Percentiles rank a stretch among this genome's conserved stretches.
Conservation (phyloP, 1,139 yeast genomes). For the Wickerhamomyces sp. region DNA sequence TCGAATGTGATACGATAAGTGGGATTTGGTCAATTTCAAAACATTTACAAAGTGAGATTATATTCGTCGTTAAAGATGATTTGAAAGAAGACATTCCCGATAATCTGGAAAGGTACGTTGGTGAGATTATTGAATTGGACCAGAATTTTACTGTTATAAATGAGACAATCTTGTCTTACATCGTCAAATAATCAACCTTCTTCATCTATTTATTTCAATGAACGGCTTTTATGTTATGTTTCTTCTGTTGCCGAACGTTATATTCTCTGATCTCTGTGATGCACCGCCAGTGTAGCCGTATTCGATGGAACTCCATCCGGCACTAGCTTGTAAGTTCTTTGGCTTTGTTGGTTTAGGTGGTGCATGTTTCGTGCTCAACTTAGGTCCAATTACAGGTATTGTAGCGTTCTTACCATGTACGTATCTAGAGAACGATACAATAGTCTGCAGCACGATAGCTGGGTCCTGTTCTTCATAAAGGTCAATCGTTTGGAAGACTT, state of each 20-base stretch:
- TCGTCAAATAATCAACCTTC: conserved; percentile 6
- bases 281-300: conserved; percentile 57
- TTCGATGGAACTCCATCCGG: conserved; percentile 49
- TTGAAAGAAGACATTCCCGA: conserved; percentile 25
- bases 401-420: conserved; percentile 42
- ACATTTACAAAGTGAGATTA: conserved; percentile 30
- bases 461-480: conserved; percentile 72
- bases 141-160: conserved; percentile 21
- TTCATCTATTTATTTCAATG: background rate
- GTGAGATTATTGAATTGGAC: conserved; percentile 21
- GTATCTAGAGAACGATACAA: conserved; percentile 68
- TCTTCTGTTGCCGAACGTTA: conserved; percentile 46
- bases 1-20: conserved; percentile 31
- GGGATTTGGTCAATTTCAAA: conserved; percentile 40
- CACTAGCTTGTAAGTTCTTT: conserved; percentile 31
- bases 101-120: conserved; percentile 26
- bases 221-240: conserved; percentile 29
- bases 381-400: conserved; percentile 48
- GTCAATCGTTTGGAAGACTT: conserved; percentile 78
- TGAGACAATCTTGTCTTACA: conserved; percentile 19
- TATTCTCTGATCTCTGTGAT: conserved; percentile 43
- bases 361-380: conserved; percentile 29
- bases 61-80: conserved; percentile 29
- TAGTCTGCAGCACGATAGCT: conserved; percentile 67
- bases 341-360: conserved; percentile 37